A percentile compares a stretch with the other conserved stretches of the same genome.
Evolutionary conservation across 306 rosid genomes (phyloP).

Genomic region (Lathyrus oleraceus): DNA sequence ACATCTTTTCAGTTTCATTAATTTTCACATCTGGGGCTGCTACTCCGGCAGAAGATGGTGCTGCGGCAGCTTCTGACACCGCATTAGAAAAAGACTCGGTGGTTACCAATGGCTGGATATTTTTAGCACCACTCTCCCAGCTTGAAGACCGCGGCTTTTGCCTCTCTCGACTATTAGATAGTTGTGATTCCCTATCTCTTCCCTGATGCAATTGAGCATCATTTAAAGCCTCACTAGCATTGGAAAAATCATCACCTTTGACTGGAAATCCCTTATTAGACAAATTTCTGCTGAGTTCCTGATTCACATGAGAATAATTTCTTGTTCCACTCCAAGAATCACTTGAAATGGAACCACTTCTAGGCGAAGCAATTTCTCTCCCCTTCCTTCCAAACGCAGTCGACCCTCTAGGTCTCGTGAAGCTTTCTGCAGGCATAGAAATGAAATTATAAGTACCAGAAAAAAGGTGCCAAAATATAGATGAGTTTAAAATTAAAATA

Average conservation of each 20-base stretch:
- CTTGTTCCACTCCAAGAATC: slow-evolving; percentile 82
- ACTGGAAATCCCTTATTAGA: slow-evolving; percentile 68
- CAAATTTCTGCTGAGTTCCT: slow-evolving; percentile 64
- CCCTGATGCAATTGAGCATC: slow-evolving; percentile 64
- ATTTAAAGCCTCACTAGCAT: slow-evolving; percentile 53
- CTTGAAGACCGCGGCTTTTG: slow-evolving; percentile 51
- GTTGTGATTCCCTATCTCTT: slow-evolving; percentile 74
- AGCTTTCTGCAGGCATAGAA: slow-evolving; percentile 64
- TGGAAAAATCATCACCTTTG: slow-evolving; percentile 62
- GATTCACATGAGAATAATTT: slow-evolving; percentile 57
- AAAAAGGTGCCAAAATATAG: neutral
- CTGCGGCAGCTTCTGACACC: slow-evolving; percentile 47
- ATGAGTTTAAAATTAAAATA: slow-evolving; percentile 14
- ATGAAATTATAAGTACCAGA: slow-evolving; percentile 21
- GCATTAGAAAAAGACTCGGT: slow-evolving; percentile 46
- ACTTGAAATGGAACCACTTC: slow-evolving; percentile 55
- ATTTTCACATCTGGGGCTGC: slow-evolving; percentile 50
- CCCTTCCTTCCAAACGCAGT: slow-evolving; percentile 75
- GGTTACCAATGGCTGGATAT: slow-evolving; percentile 38
- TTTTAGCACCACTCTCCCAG: slow-evolving; percentile 57
- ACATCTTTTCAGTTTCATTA: slow-evolving; percentile 80
- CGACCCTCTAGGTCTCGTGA: slow-evolving; percentile 65
- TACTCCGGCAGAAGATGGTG: slow-evolving; percentile 44
- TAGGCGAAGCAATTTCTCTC: slow-evolving; percentile 79
- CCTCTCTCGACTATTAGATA: slow-evolving; percentile 66